Base-by-base conservation (phyloP, 495 filamentous ascomycete genomes). In the Neurospora sp. region DNA sequence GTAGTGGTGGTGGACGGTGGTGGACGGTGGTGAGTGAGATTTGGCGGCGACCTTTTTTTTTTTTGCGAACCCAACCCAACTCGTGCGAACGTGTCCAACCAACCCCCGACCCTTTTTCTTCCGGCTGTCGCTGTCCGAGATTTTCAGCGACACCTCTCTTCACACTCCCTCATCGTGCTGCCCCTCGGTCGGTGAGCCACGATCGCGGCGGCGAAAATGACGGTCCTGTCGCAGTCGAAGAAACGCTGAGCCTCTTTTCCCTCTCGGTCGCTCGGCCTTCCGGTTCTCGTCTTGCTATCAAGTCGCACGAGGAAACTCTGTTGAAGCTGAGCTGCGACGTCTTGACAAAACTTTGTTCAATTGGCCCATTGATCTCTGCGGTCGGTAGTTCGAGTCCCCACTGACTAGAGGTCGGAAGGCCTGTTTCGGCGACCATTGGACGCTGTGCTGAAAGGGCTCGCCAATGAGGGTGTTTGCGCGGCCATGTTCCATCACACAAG, bases 351-450 rank as follows among this genome's bases (percentile, higher is more conserved):
- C 72, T 75, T 54, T 49, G 75, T 71, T 74, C 77, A 77, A 78
- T 80, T 77, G 79, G 74, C 12, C 49, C 54, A 31, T 60, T 49
- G 54, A 37, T 40, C 54, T 38, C 70, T 71, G 49, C 39, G 72
- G 40, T 72, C 9, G 39, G 40, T 38, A 69, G 62, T 70, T 69
- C 11, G 73, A 70, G 74, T 74, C 72, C 69, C 77, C 77, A 78
- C 75, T 20, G 60, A 72, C 60, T 46, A 72, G 69, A 62, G 71
- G 71, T 70, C 75, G 77, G 75, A 74, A 74, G 79, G 72, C 79
- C 78, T 74, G 39, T 78, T 78, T 35, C 27, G 71, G 79, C 72
- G 79, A 46, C 80, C 81, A 80, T 78, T 80, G 79, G 78, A 73
- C 75, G 76, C 73, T 69, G 69, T 74, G 37, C 69, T 60, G 73